Evolutionary conservation across 176 grass and related monocot species (phyloP), one percentile per base, ranked within the genome.

Genomic region (Panicum miliaceum): DNA sequence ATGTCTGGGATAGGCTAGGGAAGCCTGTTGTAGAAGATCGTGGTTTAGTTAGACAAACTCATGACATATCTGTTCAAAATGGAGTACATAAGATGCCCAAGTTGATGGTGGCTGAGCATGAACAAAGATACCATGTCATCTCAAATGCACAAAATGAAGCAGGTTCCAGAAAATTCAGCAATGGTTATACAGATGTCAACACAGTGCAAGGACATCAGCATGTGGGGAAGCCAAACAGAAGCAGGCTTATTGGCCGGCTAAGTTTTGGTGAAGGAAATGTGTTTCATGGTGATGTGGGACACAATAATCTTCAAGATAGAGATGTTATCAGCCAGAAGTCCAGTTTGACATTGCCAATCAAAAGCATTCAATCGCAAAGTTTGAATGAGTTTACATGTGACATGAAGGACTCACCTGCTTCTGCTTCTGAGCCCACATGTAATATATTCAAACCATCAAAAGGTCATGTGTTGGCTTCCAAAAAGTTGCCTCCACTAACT

Each of bases 1-100:
- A 87, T 86, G 92, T 94, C 62, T 94, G 89, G 89, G 92, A 94
- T 73, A 94, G 92, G 81, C 86, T 94, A 57, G 86, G 92, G 29
- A 91, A 94, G 42, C 92, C 86, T 4, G 52, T 71, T 19, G 34
- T 32, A 68, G 83, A 86, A 67, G 76, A 78, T 82, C 25, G 27
- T 47, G 45, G 32, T 77, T 56, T 86, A 81, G 12, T 48, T 67
- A 71, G 73, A 79, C 87, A 79, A 71, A 68, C 41, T 29, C 81
- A 54, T 5, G 73, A 53, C 62, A 80, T 79, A 64, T 20, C 20
- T 91, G 64, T 69, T 63, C 45, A 84, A 67, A 85, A 88, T 80
- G 43, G 26, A 75, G 27, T 86, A 26, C 74, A 59, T 71, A 90
- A 90, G 87, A 82, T 84, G 73, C 19, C 63, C 61, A 88, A 82